These are phyloP conservation scores for Kodamaea kaohsiungensis DNA, from an alignment of 805 yeast species.

Conservation along the genomic window DNA sequence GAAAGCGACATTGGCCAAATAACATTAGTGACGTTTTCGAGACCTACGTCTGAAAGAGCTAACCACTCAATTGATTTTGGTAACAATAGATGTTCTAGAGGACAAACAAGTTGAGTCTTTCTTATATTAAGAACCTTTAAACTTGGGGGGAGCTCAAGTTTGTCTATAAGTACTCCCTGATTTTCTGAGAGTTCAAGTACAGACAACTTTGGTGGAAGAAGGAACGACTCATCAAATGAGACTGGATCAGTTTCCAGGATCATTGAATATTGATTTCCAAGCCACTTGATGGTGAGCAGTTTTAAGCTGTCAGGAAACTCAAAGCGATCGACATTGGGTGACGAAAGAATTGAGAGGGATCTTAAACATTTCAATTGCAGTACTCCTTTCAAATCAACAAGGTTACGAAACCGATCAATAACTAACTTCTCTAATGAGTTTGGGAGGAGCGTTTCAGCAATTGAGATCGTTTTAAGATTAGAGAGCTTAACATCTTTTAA, in stretches of 20 bases:
- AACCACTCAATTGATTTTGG: neutral
- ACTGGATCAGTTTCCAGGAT: neutral
- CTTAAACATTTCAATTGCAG: neutral
- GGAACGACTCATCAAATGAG: neutral
- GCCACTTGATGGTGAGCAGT: neutral
- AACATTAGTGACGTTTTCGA: neutral
- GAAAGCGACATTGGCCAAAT: neutral
- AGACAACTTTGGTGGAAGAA: neutral
- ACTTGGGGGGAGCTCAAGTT: neutral
- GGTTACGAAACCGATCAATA: neutral
- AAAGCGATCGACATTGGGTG: neutral
- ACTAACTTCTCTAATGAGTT: neutral
- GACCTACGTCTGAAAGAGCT: neutral
- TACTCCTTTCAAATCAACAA: neutral
- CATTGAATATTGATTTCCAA: neutral
- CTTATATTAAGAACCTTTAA: neutral
- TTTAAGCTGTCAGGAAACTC: neutral
- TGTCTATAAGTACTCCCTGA: neutral
- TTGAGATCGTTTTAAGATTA: neutral
- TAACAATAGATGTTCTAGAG: neutral
- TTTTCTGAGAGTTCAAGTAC: neutral
- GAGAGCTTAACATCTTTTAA: neutral
- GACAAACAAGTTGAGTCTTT: neutral
- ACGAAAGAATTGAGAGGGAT: neutral
- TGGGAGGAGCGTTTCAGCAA: neutral